Base-by-base conservation (phyloP, 2,329 filamentous ascomycete species). In the Triangularia verruculosa region DNA sequence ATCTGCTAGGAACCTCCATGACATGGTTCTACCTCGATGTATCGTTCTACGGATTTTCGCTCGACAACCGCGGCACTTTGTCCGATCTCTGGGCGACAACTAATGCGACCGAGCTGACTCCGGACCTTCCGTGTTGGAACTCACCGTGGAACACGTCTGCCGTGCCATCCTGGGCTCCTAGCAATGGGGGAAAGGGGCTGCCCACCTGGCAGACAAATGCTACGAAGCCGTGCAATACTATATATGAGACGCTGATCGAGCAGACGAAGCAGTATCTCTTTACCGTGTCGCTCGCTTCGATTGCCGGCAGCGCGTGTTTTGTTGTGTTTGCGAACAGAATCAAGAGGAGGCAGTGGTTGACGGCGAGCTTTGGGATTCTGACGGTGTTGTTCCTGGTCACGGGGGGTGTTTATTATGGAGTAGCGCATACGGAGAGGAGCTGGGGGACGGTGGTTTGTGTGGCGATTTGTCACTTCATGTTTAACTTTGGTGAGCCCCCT, bases 21-120 rank as follows among this genome's bases (percentile, higher is more conserved):
- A 78, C 79, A 20, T 86, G 83, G 83, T 79, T 84, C 32, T 78
- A 84, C 4, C 75, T 86, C 11, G 84, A 86, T 61, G 74, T 86
- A n/a, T 81, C 81, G 13, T 86, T 85, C 66, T 85, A 85, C 64
- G 83, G 83, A 2, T 81, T 85, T 61, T 80, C 80, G 3, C 75
- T 85, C 4, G 81, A 81, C 57, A 80, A 80, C 61, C 70, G 77
- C 57, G 74, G 75, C 6, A 79, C 78, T 0, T 70, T 80, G 1
- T 75, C 78, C 22, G 78, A 79, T 52, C 73, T 80, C 60, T 80
- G 78, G 78, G 76, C 75, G 9, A 80, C 79, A 0, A 73, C 69
- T 0, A 61, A 64, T 1, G 70, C 73, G 1, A 71, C 73, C 0
- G 67, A 66, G 1, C 74, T 83, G 58, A 72, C 78, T 62, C 64